These are phyloP conservation scores for Castanospermum australe DNA, from an alignment of 306 rosid species.

Conservation along the genomic window DNA sequence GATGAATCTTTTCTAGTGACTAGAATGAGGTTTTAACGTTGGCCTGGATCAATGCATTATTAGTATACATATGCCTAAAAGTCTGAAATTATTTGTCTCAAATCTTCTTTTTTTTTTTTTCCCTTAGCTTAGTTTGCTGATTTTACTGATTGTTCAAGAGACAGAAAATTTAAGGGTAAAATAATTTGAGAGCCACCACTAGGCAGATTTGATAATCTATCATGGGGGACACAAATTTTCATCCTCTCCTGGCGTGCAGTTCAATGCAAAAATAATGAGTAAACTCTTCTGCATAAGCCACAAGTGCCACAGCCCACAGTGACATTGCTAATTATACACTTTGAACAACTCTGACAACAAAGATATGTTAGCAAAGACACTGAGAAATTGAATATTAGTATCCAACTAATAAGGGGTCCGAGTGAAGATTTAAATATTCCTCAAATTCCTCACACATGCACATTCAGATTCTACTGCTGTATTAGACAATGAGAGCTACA, in stretches of 20 bases:
- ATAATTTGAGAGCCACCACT: not conserved
- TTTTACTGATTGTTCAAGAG: not conserved
- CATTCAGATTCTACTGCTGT: constrained; percentile 35
- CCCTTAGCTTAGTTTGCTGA: not conserved
- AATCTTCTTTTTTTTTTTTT: too few relatives aligned
- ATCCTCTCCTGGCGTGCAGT: not conserved
- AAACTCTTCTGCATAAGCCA: not conserved
- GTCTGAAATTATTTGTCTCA: too few relatives aligned
- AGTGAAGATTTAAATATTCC: constrained; percentile 23
- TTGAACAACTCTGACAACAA: constrained; percentile 35
- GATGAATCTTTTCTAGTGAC: not conserved
- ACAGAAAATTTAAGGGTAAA: not conserved
- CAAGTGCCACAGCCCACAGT: not conserved
- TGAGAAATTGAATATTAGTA: constrained; percentile 13
- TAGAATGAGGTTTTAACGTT: not conserved
- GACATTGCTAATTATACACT: constrained; percentile 25
- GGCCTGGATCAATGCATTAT: not conserved
- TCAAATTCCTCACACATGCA: constrained; percentile 35
- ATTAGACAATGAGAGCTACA: constrained; percentile 44
- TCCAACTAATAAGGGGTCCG: constrained; percentile 30
- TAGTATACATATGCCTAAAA: not conserved
- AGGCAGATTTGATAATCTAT: not conserved
- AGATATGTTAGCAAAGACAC: constrained; percentile 43
- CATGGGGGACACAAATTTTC: not conserved
- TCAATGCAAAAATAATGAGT: not conserved